Evolutionary conservation across 306 rosid species (phyloP).

Genomic region (Castanea crenata): DNA sequence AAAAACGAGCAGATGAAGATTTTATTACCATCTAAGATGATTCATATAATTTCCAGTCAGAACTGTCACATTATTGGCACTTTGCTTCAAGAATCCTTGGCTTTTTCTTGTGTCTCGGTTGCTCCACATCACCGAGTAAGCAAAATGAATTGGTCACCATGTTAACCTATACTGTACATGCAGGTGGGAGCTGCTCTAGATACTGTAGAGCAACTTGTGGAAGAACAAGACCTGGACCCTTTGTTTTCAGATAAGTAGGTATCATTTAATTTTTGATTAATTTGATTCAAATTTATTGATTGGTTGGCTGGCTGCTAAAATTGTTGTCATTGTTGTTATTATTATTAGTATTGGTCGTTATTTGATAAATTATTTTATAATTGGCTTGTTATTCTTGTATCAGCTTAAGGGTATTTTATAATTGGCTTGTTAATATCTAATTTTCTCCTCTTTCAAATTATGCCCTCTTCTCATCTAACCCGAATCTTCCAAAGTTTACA

Average conservation of each 20-base stretch:
- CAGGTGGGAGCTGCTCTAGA: constrained; percentile 78
- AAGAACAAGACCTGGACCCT: constrained; percentile 70
- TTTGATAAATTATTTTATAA: background rate
- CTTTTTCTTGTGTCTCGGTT: background rate
- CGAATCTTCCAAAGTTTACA: no score
- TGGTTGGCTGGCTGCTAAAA: background rate
- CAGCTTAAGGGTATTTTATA: no score
- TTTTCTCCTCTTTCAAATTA: no score
- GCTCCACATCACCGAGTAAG: background rate
- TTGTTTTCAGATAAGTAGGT: constrained; percentile 56
- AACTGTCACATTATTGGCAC: background rate
- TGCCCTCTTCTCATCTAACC: no score
- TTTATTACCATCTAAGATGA: no score
- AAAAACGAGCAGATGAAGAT: no score
- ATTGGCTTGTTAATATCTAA: no score
- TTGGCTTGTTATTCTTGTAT: background rate
- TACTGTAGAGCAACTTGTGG: constrained; percentile 70
- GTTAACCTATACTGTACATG: background rate
- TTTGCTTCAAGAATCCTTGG: background rate
- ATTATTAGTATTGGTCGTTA: background rate
- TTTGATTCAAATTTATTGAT: background rate
- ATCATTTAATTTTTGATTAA: constrained; percentile 18
- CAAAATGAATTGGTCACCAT: background rate
- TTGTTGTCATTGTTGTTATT: constrained; percentile 9
- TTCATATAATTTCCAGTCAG: no score